Evolutionary conservation across 2,329 filamentous ascomycete genomes (phyloP), one percentile per base, ranked within the genome.

Genomic region (Cercospora berteroae): DNA sequence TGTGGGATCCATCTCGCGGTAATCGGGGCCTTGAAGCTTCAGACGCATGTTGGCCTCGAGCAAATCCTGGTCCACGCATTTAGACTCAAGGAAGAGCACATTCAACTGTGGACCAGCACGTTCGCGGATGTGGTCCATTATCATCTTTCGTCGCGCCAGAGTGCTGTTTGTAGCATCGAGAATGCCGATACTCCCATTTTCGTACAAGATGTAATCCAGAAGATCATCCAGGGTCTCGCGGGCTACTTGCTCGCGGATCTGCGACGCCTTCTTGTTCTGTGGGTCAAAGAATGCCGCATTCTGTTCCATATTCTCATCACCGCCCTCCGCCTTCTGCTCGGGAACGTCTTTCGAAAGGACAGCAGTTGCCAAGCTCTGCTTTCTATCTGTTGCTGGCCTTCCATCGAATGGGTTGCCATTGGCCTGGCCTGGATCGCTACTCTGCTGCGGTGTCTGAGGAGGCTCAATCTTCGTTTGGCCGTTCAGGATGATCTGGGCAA

Each of bases 81-180:
- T 90, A 75, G 93, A 97, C 82, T 99, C 95, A 29, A 99, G 90
- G 78, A 98, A 99, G 10, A 99, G 83, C 18, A 99, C 93, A 33
- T 94, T 94, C 23, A 99, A 84, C 71, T 89, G 87, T 68, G 92
- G 91, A 2, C 94, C 93, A 73, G 96, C 94, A 62, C 92, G 87
- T 62, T 89, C 83, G 74, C 92, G 91, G 75, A 98, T 92, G 72
- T 88, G 90, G 68, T 94, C 87, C 73, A 78, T 77, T 64, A 99
- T 87, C 27, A 91, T 86, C 79, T 94, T 89, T 60, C 95, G 88
- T 42, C 95, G 90, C 70, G 92, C 87, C 60, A 96, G 85, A 0
- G 95, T 99, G 81, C 94, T 97, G 82, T 99, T 99, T 7, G 95
- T 99, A 7, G 95, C 95, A 80, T 99, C 95, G 12, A 99, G 87